Evolutionary conservation across 2,329 filamentous ascomycete species (phyloP).

Genomic region (Ceratocystis colombiana): DNA sequence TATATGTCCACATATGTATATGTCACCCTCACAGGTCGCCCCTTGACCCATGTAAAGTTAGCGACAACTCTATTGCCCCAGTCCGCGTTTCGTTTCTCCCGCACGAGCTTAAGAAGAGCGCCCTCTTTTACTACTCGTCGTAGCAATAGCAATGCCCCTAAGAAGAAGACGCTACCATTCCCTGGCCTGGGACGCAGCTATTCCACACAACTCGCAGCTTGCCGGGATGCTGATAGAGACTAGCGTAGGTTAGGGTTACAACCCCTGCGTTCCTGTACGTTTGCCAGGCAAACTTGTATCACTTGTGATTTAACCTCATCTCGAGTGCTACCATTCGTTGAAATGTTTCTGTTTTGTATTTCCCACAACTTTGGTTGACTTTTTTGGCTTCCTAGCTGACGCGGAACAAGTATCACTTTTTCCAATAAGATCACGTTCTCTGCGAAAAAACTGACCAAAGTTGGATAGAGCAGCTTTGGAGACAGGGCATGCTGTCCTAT

Average conservation of each 20-base stretch:
- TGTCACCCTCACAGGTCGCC: background rate
- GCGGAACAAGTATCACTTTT: conserved; percentile 2
- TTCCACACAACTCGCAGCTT: background rate
- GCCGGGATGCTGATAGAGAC: too few species aligned
- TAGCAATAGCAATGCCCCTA: background rate
- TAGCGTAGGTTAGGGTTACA: background rate
- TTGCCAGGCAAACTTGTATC: background rate
- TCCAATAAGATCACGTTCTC: background rate
- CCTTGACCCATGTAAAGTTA: conserved; percentile 1
- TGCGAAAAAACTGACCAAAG: background rate
- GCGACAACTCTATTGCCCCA: background rate
- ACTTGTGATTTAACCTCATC: background rate
- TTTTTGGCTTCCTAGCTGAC: background rate
- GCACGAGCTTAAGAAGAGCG: background rate
- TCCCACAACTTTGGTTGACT: background rate
- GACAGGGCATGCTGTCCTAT: background rate
- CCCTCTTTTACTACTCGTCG: background rate
- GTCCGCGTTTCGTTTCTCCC: conserved; percentile 7
- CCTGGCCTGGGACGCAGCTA: background rate
- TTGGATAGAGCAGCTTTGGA: background rate
- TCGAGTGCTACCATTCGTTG: background rate
- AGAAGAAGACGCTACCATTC: background rate
- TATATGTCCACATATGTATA: background rate
- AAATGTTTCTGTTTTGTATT: background rate
- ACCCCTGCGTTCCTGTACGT: background rate